Evolutionary conservation across 805 yeast genomes (phyloP), one percentile per base, ranked within the genome.

Genomic region (Candida easanensis): DNA sequence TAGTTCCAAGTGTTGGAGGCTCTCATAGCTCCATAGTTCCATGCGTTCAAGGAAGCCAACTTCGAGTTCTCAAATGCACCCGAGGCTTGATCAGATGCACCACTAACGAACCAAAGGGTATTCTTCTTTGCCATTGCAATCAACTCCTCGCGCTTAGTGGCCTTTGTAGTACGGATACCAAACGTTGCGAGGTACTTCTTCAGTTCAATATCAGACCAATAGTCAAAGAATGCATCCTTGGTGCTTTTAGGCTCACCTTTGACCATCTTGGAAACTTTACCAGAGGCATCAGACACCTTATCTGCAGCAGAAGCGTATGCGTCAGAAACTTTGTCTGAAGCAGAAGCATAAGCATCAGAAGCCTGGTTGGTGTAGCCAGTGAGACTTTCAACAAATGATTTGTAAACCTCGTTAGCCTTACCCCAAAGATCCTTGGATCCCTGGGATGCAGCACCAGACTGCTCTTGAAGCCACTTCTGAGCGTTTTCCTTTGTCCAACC

Each of bases 131-230:
- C 76, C 41, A 61, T 46, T 4, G 58, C 46, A 16, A 66, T 42
- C 46, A 75, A 57, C 19, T 73, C 70, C 9, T 65, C 64, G 39
- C 63, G 61, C 17, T 46, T 49, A 31, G 57, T 49, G 34, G 48
- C 45, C 31, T 58, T 57, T 4, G 61, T 48, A 23, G 61, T 43
- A 14, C 63, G 58, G 32, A 63, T 53, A n/a, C 79, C 79, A 54
- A 68, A 73, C 3, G 69, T 61, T 15, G 60, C 56, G 44, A 75
- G 53, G 49, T 74, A 75, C 14, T 63, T 48, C 35, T 50, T 61
- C 43, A 76, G 56, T 42, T 76, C 80, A 19, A 65, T 65, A 15
- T 61, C 62, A 2, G 74, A 62, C 74, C 76, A 74, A 9, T 65
- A 54, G 21, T 66, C 60, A 41, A 73, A 63, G 15, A 66, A 51